Evolutionary conservation across 257 asterid species (phyloP), one percentile per base, ranked within the genome.

Genomic region (Solanum boliviense): DNA sequence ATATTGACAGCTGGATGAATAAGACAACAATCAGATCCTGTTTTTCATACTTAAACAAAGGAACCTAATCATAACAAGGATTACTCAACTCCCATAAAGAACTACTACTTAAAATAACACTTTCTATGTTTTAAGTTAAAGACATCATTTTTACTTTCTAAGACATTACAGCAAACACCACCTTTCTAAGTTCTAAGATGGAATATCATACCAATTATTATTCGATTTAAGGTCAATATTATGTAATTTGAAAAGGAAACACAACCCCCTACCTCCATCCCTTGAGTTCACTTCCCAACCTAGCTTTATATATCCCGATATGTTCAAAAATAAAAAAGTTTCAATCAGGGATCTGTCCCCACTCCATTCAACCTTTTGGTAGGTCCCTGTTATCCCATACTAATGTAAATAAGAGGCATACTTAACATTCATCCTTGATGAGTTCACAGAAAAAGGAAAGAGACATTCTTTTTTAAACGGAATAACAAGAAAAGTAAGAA

Each of bases 1-100:
- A 93, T 87, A 94, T 71, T 72, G 93, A 87, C 98, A 95, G 90
- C 99, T 97, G 93, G 83, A 89, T 39, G 92, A 90, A 91, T 72
- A 21, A 87, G 84, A 75, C 46, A 89, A 86, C 46, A n/a, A 88
- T 89, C 89, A 90, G 89, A 87, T 68, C 31, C 73, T 85, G 39
- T 48, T 31, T 21, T 83, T 62, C 78, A 86, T 25, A 84, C 62
- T 56, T 74, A 16, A 31, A 23, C 75, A 88, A 21, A 84, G 41
- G 60, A 74, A 86, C 72, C 79, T 18, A n/a, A 25, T 72, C 65
- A 78, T 67, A 72, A 79, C 68, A 74, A 70, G 65, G n/a, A 79
- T 39, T 67, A 86, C 39, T 67, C 23, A 4, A 9, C 87, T 56
- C 67, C 16, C 56, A 71, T 20, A n/a, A 27, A 44, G 5, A 68